Evolutionary conservation across 2,329 filamentous ascomycete genomes (phyloP).

Genomic region (Rhinocladiella similis): DNA sequence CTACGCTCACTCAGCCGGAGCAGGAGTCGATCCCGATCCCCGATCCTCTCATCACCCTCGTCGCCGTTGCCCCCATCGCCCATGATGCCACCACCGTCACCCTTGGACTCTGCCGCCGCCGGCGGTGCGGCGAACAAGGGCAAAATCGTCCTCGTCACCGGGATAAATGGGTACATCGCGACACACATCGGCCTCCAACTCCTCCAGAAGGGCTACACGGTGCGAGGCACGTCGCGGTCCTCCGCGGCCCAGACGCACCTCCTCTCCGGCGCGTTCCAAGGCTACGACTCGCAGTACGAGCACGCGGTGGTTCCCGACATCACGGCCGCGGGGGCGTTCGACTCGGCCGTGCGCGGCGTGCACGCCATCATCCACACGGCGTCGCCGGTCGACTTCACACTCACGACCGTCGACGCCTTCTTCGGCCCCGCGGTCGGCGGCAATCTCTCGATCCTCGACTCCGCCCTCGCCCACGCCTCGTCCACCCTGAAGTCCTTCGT

Average conservation of each 20-base stretch:
- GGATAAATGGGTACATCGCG: slow-evolving; percentile 44
- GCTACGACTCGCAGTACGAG: slow-evolving; percentile 36
- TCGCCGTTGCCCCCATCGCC: no score
- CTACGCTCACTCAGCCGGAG: slow-evolving; percentile 16
- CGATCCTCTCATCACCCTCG: neutral
- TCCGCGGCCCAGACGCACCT: slow-evolving; percentile 16
- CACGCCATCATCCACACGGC: slow-evolving; percentile 28
- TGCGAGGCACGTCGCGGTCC: slow-evolving; percentile 42
- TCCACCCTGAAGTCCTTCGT: slow-evolving; percentile 27
- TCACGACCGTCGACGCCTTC: slow-evolving; percentile 27
- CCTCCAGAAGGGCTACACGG: slow-evolving; percentile 39
- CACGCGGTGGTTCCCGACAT: slow-evolving; percentile 39
- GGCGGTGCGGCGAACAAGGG: slow-evolving; percentile 4
- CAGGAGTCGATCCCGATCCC: slow-evolving; percentile 11
- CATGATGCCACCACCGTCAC: neutral
- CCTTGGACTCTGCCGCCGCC: slow-evolving; percentile 4
- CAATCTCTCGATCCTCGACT: slow-evolving; percentile 25
- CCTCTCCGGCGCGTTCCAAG: slow-evolving; percentile 31
- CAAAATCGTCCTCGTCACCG: slow-evolving; percentile 38
- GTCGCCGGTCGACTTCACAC: slow-evolving; percentile 25
- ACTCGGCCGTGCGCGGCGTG: slow-evolving; percentile 37
- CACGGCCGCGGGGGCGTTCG: slow-evolving; percentile 36
- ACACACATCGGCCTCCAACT: slow-evolving; percentile 39
- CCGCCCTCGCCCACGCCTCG: slow-evolving; percentile 17
- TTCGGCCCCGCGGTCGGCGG: slow-evolving; percentile 28